Evolutionary conservation across 495 filamentous ascomycete genomes (phyloP).

Genomic region (Lepidopterella palustris): DNA sequence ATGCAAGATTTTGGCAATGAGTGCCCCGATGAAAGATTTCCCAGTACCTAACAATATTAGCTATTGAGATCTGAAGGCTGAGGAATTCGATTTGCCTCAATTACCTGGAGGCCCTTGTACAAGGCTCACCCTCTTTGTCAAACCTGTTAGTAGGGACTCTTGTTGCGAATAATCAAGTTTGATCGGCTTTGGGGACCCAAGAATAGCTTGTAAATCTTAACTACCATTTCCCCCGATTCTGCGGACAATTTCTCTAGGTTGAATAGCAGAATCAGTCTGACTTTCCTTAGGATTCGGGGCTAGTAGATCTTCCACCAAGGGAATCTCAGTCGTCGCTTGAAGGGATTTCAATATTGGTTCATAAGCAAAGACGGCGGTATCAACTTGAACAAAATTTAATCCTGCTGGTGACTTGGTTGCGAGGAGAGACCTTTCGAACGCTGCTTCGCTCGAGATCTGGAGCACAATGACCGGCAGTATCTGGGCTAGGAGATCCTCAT

Average conservation of each 20-base stretch:
- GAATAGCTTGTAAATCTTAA: conserved; percentile 31
- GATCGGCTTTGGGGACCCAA: conserved; percentile 29
- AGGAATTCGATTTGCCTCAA: conserved; percentile 19
- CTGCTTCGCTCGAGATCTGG: conserved; percentile 43
- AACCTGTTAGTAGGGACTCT: conserved; percentile 48
- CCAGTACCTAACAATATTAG: conserved; percentile 56
- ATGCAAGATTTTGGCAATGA: conserved; percentile 55
- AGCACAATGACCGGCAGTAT: conserved; percentile 48
- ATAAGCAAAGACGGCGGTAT: conserved; percentile 64
- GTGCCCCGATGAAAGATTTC: conserved; percentile 70
- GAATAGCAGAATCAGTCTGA: conserved; percentile 22
- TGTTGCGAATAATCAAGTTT: conserved; percentile 58
- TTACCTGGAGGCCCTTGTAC: conserved; percentile 75
- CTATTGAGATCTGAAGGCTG: conserved; percentile 23
- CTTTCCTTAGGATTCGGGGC: conserved; percentile 28
- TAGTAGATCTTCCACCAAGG: conserved; percentile 49
- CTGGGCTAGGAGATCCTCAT: conserved; percentile 46
- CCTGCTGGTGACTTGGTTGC: conserved; percentile 35
- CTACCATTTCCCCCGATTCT: conserved; percentile 18
- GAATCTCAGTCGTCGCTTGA: conserved; percentile 49
- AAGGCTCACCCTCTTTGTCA: conserved; percentile 51
- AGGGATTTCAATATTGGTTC: conserved; percentile 61
- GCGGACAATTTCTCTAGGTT: conserved; percentile 24
- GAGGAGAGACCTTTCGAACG: conserved; percentile 40
- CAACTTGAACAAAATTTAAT: conserved; percentile 50